Conservation (phyloP, 2,329 filamentous ascomycete species). For the Trichothecium roseum region DNA sequence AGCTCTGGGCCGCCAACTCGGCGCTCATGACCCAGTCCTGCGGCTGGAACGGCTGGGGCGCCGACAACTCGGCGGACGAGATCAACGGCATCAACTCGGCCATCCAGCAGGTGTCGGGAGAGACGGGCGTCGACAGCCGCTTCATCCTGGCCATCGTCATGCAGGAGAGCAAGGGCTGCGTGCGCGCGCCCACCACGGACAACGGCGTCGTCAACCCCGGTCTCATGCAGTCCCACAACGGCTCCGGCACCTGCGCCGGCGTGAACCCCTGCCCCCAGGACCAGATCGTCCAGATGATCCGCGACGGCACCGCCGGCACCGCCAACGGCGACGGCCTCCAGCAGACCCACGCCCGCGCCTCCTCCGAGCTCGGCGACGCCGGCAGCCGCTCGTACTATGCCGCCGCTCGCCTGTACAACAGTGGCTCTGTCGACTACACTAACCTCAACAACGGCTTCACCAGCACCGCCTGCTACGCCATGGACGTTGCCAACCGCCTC, state of each 20-base stretch:
- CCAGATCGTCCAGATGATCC: conserved; percentile 9
- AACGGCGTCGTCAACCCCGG: conserved; percentile 10
- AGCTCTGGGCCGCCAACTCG: conserved; percentile 8
- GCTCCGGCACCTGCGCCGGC: conserved; percentile 7
- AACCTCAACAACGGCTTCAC: conserved; percentile 11
- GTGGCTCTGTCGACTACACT: conserved; percentile 11
- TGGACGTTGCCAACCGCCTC: conserved; percentile 12
- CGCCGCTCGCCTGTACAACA: conserved; percentile 12
- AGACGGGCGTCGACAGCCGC: conserved; percentile 7
- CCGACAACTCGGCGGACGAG: conserved; percentile 8
- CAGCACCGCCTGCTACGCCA: conserved; percentile 11
- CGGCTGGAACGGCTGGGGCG: conserved; percentile 9
- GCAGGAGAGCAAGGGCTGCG: conserved; percentile 16
- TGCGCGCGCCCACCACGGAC: conserved; percentile 9
- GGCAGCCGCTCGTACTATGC: conserved; percentile 5
- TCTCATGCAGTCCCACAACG: conserved; percentile 11
- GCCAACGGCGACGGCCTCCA: conserved; percentile 7
- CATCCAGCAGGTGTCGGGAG: conserved; percentile 7
- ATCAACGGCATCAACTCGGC: conserved; percentile 7
- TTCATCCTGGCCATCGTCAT: conserved; percentile 19
- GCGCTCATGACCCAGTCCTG: conserved; percentile 7
- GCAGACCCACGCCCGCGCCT: conserved; percentile 6
- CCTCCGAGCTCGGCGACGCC: conserved; percentile 1
- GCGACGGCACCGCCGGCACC: conserved; percentile 9
- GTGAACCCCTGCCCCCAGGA: conserved; percentile 6